Conservation (phyloP, 352 stramenopile genomes). For the Globisporangium barbulae region DNA sequence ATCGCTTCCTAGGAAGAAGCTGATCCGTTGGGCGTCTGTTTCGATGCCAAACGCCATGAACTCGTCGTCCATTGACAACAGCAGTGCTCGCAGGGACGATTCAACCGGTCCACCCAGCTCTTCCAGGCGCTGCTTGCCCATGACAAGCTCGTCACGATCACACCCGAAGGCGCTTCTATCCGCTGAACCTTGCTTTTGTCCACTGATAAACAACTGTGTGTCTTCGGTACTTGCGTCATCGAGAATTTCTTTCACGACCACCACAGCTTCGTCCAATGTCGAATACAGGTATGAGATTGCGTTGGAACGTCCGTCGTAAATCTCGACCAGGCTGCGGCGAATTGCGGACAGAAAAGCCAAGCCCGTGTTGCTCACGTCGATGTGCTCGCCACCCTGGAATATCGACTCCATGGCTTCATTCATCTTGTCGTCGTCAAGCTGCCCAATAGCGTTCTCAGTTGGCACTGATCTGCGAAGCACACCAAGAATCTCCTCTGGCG, state of each 20-base stretch:
- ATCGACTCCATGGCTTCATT: constrained; percentile 33
- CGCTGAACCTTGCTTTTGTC: constrained; percentile 17
- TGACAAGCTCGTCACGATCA: constrained; percentile 28
- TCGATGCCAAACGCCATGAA: constrained; percentile 78
- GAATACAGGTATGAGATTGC: constrained; percentile 35
- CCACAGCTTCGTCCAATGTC: constrained; percentile 48
- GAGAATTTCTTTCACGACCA: constrained; percentile 31
- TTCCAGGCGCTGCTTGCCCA: constrained; percentile 30
- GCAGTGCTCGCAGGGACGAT: constrained; percentile 34
- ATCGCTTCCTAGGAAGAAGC: constrained; percentile 65
- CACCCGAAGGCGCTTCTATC: constrained; percentile 21
- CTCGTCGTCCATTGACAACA: constrained; percentile 63
- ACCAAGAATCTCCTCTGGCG: constrained; percentile 36
- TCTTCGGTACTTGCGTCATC: constrained; percentile 13
- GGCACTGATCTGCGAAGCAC: constrained; percentile 24
- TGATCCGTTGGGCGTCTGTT: constrained; percentile 48
- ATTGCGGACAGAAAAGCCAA: constrained; percentile 29
- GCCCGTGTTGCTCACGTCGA: constrained; percentile 41
- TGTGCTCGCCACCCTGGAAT: constrained; percentile 33
- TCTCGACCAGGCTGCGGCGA: constrained; percentile 31
- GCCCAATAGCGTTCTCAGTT: not conserved
- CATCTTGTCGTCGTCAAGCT: constrained; percentile 14
- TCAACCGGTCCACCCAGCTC: constrained; percentile 42
- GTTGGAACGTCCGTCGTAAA: constrained; percentile 40
- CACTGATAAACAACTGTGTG: constrained; percentile 3